Base-by-base conservation (phyloP, 2,329 filamentous ascomycete species). In the Harringtonia aguacate region DNA sequence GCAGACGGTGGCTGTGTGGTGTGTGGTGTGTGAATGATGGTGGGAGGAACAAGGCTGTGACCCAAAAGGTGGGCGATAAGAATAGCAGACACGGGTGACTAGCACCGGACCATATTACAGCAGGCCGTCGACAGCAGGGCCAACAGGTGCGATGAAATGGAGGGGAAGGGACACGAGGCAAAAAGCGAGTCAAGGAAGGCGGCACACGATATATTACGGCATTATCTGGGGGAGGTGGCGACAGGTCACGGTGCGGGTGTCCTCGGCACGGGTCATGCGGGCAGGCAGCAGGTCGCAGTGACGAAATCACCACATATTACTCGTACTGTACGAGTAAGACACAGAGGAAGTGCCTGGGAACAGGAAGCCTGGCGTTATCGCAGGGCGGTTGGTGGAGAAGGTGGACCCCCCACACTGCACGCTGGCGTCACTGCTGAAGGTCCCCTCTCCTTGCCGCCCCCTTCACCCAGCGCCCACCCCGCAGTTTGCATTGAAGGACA, bases 201-300 rank as follows among this genome's bases (percentile, higher is more conserved):
- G 33, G 20, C 22, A 39, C 33, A 38, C 36, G 35, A 39, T 31
- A 20, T 37, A 37, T 20, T 20, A 14, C 20, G 30, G 21, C 22
- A 14, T 42, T 33, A 20, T 40, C 10, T 36, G 20, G 24, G 42
- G 27, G 30, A 36, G 44, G 45, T 41, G 47, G 43, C 29, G 34
- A 24, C 42, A 39, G 44, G 36, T 20, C 36, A 28, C 29, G 22
- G 27, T 17, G 13, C 39, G 43, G 42, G 24, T 31, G 41, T 31
- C 21, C 31, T 45, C 42, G 46, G 46, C 46, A 45, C 17, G 43
- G n/a, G 35, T 42, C n/a, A n/a, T n/a, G n/a, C n/a, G n/a, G n/a
- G n/a, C 10, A 43, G 36, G 36, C 24, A 7, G 10, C 7, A 27
- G 24, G 24, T 6, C 7, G 7, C 10, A 10, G 6, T 27, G 7